A percentile compares a stretch with the other conserved stretches of the same genome.
Evolutionary conservation across 768 basidiomycete genomes (phyloP).

Genomic region (Panaeolus cyanescens): DNA sequence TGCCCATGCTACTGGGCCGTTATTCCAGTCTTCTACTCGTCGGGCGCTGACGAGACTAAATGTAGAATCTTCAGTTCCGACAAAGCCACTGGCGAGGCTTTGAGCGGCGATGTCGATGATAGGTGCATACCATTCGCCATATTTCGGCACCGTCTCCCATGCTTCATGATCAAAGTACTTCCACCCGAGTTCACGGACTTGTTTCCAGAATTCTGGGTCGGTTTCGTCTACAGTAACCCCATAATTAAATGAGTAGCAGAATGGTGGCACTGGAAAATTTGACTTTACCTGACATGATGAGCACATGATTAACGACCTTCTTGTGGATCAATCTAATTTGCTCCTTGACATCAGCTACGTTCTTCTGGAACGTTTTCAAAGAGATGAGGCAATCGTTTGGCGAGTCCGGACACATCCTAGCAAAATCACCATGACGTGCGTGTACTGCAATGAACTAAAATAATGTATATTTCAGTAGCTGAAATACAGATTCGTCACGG

Average conservation of each 20-base stretch:
- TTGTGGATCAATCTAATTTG: conserved; percentile 32
- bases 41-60: conserved; percentile 55
- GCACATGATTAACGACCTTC: conserved; percentile 33
- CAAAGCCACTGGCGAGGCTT: conserved; percentile 55
- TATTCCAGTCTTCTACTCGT: conserved; percentile 60
- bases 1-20: conserved; percentile 27
- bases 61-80: conserved; percentile 64
- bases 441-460: conserved; percentile 47
- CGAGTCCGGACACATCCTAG: conserved; percentile 27
- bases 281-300: conserved; percentile 47
- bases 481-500: neutral
- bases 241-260: neutral
- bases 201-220: conserved; percentile 43
- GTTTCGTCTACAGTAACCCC: conserved; percentile 36
- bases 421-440: conserved; percentile 49
- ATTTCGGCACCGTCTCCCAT: conserved; percentile 31
- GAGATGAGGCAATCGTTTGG: conserved; percentile 39
- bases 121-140: conserved; percentile 49
- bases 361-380: conserved; percentile 35
- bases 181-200: conserved; percentile 43
- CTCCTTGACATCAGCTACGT: conserved; percentile 38
- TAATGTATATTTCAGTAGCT: neutral
- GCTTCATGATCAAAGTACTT: conserved; percentile 40
- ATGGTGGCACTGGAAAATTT: neutral
- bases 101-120: conserved; percentile 60